These are phyloP conservation scores for Pythium utonaiense DNA, from an alignment of 352 stramenopile species.

Conservation along the genomic window DNA sequence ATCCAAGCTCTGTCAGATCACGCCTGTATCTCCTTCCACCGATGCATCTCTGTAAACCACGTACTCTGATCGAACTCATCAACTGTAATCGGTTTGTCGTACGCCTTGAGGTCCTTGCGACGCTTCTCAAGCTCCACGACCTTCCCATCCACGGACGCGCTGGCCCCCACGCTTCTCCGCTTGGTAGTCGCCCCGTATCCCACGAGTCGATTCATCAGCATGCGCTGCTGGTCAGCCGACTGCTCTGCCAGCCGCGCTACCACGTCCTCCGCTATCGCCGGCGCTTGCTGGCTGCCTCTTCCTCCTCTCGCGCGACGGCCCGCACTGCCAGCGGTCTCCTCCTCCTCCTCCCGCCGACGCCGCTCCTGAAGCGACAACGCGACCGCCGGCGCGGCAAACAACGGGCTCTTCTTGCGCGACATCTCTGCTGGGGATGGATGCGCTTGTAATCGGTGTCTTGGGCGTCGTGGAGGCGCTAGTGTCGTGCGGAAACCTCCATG, in stretches of 20 bases:
- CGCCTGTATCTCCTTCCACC: not conserved
- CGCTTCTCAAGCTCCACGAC: not conserved
- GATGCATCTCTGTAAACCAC: not conserved
- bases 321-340: not conserved
- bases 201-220: constrained; percentile 13
- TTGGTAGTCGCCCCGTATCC: constrained; percentile 14
- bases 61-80: constrained; percentile 19
- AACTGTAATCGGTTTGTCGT: constrained; percentile 4
- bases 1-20: not conserved
- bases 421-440: not conserved
- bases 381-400: not conserved
- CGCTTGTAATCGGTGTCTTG: not conserved
- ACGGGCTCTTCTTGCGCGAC: not conserved
- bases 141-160: not conserved
- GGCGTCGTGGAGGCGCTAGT: not conserved
- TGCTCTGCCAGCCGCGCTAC: constrained; percentile 4
- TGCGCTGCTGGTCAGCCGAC: not conserved
- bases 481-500: constrained; percentile 1
- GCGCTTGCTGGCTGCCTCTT: not conserved
- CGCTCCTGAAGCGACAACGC: constrained; percentile 1
- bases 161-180: not conserved
- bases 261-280: not conserved
- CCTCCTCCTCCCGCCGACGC: not conserved
- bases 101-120: not conserved
- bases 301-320: not conserved